Percentiles rank a stretch among this genome's conserved stretches.
Conservation (phyloP, 805 yeast genomes). For the Zygosaccharomyces gambellarensis region DNA sequence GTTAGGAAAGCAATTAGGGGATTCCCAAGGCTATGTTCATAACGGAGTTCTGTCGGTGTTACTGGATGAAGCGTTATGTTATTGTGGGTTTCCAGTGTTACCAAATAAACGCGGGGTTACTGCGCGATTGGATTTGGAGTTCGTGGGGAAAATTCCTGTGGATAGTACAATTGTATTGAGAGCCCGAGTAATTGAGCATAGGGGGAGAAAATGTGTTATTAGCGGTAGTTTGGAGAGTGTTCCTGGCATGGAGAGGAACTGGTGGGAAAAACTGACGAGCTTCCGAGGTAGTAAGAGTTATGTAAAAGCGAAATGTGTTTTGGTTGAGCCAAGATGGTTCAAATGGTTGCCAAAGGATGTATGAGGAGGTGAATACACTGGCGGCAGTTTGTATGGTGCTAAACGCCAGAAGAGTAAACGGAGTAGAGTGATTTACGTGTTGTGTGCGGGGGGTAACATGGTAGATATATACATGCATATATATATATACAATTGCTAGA, state of each 20-base stretch:
- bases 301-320: slow-evolving; percentile 62
- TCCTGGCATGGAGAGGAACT: slow-evolving; percentile 11
- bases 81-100: slow-evolving; percentile 75
- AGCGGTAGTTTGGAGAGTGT: slow-evolving; percentile 56
- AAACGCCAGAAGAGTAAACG: no score
- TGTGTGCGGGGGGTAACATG: no score
- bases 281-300: slow-evolving; percentile 35
- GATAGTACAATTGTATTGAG: slow-evolving; percentile 59
- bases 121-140: slow-evolving; percentile 65
- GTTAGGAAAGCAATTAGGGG: slow-evolving; percentile 60
- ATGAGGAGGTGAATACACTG: not conserved
- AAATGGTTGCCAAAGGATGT: slow-evolving; percentile 36
- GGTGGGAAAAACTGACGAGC: slow-evolving; percentile 1
- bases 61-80: slow-evolving; percentile 78
- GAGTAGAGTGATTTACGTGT: no score
- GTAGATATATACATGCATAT: no score
- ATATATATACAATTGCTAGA: no score
- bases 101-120: slow-evolving; percentile 89
- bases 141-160: slow-evolving; percentile 45
- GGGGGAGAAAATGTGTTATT: slow-evolving; percentile 80
- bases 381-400: not conserved
- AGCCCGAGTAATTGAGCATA: slow-evolving; percentile 59
- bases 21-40: slow-evolving; percentile 70
- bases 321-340: slow-evolving; percentile 89
- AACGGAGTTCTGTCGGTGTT: slow-evolving; percentile 76